Conservation (phyloP, 1,284 basidiomycete species). For the Jaminaea rosea region DNA sequence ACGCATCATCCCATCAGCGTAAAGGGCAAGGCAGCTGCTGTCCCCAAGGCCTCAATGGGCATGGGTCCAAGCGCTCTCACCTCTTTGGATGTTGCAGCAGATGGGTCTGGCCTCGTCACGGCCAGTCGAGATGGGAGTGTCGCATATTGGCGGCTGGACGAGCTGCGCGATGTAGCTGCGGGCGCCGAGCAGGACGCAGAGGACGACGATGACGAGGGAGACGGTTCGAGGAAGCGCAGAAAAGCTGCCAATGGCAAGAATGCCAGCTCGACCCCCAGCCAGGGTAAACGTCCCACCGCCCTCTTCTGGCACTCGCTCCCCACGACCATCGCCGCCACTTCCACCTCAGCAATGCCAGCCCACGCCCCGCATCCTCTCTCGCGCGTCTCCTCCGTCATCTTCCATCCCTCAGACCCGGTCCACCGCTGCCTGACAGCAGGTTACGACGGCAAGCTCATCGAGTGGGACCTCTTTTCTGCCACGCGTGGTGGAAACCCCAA, state of each 20-base stretch:
- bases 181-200: conserved; percentile 8
- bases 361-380: conserved; percentile 14
- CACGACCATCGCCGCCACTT: neutral
- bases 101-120: neutral
- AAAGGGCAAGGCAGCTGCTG: neutral
- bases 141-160: neutral
- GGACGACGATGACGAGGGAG: conserved; percentile 11
- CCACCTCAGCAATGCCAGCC: neutral
- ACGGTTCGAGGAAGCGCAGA: conserved; percentile 9
- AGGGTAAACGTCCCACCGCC: neutral
- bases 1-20: neutral
- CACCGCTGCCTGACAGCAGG: too few relatives aligned
- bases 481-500: conserved; percentile 7
- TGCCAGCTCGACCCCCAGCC: neutral
- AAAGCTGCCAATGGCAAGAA: conserved; percentile 13
- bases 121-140: neutral
- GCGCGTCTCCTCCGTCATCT: conserved; percentile 21
- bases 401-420: too few relatives aligned
- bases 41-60: neutral
- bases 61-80: conserved; percentile 1
- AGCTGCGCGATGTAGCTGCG: neutral
- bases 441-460: conserved; percentile 35
- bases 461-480: conserved; percentile 30
- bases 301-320: conserved; percentile 15
- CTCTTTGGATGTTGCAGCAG: neutral